These are phyloP conservation scores for Lodderomyces pseudojiufengensis DNA, from an alignment of 1,139 yeast species.

Conservation along the genomic window DNA sequence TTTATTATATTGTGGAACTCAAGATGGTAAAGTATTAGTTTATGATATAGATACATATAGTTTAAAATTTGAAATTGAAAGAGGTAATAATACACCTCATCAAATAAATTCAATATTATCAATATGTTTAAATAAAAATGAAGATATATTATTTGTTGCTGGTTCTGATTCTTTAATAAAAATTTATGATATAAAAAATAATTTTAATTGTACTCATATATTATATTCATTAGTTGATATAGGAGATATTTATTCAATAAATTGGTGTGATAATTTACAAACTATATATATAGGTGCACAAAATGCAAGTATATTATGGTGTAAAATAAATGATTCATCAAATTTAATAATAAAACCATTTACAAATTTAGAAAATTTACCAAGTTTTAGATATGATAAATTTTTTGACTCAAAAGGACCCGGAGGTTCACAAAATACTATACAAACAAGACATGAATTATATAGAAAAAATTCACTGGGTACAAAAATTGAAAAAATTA, in stretches of 20 bases:
- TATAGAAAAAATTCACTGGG: conserved; percentile 17
- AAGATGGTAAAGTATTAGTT: conserved; percentile 75
- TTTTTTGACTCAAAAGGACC: conserved; percentile 92
- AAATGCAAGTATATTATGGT: conserved; percentile 83
- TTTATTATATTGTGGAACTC: conserved; percentile 86
- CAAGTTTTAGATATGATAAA: conserved; percentile 76
- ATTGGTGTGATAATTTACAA: conserved; percentile 58
- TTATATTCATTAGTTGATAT: conserved; percentile 82
- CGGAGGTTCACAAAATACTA: conserved; percentile 52
- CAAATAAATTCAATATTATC: conserved; percentile 76
- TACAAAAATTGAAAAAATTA: conserved; percentile 3
- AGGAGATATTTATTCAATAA: conserved; percentile 87
- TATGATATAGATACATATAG: conserved; percentile 67
- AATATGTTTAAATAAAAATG: conserved; percentile 55
- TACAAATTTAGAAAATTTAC: conserved; percentile 44
- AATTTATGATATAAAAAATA: conserved; percentile 60
- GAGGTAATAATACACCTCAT: conserved; percentile 32
- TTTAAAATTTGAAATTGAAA: conserved; percentile 33
- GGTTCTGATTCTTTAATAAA: conserved; percentile 88
- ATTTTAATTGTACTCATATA: conserved; percentile 49
- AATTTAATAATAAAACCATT: conserved; percentile 5
- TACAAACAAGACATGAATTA: conserved; percentile 30
- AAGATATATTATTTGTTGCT: conserved; percentile 69
- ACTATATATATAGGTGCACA: conserved; percentile 86
- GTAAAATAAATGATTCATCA: conserved; percentile 32